Percentiles rank a stretch among this genome's conserved stretches.
These are phyloP conservation scores for Amesomyces nigricolor DNA, from an alignment of 2,329 filamentous ascomycete species.

Conservation along the genomic window DNA sequence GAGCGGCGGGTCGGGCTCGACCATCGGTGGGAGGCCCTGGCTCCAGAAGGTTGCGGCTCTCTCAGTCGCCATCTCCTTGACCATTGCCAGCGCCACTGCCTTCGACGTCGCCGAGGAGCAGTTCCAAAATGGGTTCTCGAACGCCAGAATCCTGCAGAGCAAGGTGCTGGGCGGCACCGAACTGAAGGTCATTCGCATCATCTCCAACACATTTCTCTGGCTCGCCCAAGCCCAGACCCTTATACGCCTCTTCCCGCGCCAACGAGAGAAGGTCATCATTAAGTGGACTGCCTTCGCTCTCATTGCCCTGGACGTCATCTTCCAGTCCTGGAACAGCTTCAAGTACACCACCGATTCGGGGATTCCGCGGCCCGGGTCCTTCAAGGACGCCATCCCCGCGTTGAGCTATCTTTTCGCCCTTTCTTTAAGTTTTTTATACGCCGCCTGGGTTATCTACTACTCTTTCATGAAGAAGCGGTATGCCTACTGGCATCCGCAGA, in stretches of 20 bases:
- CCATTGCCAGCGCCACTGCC: constrained; percentile 87
- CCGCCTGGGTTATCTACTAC: constrained; percentile 91
- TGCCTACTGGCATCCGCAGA: constrained; percentile 82
- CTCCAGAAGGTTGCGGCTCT: constrained; percentile 77
- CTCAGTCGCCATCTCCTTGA: constrained; percentile 76
- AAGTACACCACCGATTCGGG: constrained; percentile 45
- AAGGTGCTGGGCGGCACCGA: constrained; percentile 79
- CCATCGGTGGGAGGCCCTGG: constrained; percentile 88
- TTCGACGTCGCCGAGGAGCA: constrained; percentile 78
- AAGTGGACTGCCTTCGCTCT: constrained; percentile 97
- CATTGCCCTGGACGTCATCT: constrained; percentile 84
- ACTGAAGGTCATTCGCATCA: constrained; percentile 82
- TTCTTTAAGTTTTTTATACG: constrained; percentile 79
- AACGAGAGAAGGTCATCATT: constrained; percentile 96
- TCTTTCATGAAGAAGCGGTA: constrained; percentile 86
- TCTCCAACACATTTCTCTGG: constrained; percentile 96
- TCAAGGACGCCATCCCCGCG: constrained; percentile 85
- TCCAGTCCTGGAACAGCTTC: constrained; percentile 89
- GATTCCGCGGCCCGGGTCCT: constrained; percentile 60
- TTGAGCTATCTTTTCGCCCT: constrained; percentile 87
- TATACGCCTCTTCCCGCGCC: constrained; percentile 89
- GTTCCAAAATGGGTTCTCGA: constrained; percentile 62
- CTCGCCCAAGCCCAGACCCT: constrained; percentile 94
- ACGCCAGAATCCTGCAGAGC: constrained; percentile 73
- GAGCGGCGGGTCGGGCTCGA: constrained; percentile 72